These are phyloP conservation scores for Trichoderma afroharzianum DNA, from an alignment of 2,329 filamentous ascomycete genomes.

Conservation along the genomic window DNA sequence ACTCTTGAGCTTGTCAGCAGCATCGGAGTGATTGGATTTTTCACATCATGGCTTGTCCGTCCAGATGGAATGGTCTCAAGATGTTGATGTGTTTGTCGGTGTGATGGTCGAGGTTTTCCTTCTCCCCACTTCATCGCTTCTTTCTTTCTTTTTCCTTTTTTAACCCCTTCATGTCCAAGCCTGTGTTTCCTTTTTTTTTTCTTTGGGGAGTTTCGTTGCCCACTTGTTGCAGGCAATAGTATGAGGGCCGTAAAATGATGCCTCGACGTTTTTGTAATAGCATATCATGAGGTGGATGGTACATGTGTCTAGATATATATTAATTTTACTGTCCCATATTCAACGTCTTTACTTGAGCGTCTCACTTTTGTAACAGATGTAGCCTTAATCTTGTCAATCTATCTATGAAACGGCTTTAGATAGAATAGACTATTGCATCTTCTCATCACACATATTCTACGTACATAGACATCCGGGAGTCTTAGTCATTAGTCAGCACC, in stretches of 20 bases:
- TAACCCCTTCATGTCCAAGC: background rate
- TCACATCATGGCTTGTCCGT: constrained; percentile 59
- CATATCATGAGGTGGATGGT: background rate
- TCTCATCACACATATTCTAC: background rate
- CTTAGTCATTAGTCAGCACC: background rate
- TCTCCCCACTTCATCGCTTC: background rate
- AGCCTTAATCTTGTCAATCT: too few species aligned
- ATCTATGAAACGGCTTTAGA: background rate
- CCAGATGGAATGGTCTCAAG: constrained; percentile 20
- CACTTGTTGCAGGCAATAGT: background rate
- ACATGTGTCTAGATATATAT: constrained; percentile 1
- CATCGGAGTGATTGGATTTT: constrained; percentile 68
- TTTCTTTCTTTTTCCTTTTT: background rate
- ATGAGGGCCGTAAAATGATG: background rate
- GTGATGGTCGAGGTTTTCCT: background rate
- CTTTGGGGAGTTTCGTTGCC: background rate
- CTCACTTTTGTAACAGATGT: background rate
- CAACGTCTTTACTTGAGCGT: background rate
- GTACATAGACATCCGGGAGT: background rate
- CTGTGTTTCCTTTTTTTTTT: background rate
- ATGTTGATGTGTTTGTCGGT: background rate
- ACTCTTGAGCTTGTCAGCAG: constrained; percentile 72
- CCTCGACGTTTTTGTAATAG: background rate
- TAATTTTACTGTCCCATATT: constrained; percentile 3
- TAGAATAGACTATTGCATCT: background rate